Percentiles rank a stretch among this genome's conserved stretches.
These are phyloP conservation scores for Polyporus tsugae DNA, from an alignment of 1,284 basidiomycete species.

Conservation along the genomic window DNA sequence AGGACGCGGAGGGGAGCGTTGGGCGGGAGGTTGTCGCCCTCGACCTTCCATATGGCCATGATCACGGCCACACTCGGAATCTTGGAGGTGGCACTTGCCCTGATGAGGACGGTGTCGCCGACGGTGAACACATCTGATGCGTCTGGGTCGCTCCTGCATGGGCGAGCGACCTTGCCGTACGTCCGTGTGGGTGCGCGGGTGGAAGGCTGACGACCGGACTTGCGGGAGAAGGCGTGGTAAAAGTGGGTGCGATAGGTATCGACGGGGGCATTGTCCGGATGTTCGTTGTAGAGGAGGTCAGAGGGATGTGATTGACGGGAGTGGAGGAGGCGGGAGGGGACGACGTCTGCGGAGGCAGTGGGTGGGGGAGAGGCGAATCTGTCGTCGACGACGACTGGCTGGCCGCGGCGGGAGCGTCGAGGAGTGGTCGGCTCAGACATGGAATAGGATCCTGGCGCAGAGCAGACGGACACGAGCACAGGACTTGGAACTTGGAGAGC, in stretches of 20 bases:
- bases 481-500: neutral
- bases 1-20: conserved; percentile 55
- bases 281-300: conserved; percentile 37
- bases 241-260: conserved; percentile 35
- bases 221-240: conserved; percentile 31
- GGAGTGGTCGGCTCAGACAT: conserved; percentile 25
- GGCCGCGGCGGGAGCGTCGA: conserved; percentile 41
- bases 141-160: conserved; percentile 14
- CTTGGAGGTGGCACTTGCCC: conserved; percentile 51
- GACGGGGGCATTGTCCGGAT: conserved; percentile 19
- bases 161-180: conserved; percentile 31
- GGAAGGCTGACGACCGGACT: neutral
- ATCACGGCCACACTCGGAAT: conserved; percentile 72
- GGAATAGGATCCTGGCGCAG: neutral
- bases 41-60: conserved; percentile 68
- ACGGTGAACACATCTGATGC: conserved; percentile 47
- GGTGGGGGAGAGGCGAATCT: conserved; percentile 16
- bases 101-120: conserved; percentile 73
- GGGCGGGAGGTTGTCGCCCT: conserved; percentile 36
- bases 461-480: neutral
- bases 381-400: conserved; percentile 34
- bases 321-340: conserved; percentile 28
- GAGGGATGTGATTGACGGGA: conserved; percentile 29
- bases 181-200: conserved; percentile 22
- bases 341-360: conserved; percentile 18